A percentile compares a stretch with the other conserved stretches of the same genome.
Evolutionary conservation across 2,329 filamentous ascomycete genomes (phyloP).

Genomic region (Meredithiella fracta): DNA sequence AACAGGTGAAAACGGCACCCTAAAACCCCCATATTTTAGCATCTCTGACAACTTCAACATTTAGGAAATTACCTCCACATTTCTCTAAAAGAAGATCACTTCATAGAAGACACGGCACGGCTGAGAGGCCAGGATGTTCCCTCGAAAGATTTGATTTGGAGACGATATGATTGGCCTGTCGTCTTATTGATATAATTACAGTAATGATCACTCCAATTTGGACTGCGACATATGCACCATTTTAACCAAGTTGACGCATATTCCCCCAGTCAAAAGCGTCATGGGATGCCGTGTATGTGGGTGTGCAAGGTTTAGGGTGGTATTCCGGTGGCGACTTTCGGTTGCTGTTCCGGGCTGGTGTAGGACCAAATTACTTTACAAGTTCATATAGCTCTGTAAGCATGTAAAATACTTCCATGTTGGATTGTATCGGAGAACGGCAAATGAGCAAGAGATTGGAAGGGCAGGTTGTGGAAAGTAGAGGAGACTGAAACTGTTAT

Average conservation of each 20-base stretch:
- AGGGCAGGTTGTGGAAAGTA: too few relatives aligned
- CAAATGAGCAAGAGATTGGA: too few relatives aligned
- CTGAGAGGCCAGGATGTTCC: not conserved
- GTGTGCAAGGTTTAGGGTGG: not conserved
- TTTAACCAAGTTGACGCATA: not conserved
- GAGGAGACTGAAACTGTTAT: too few relatives aligned
- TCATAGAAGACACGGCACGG: not conserved
- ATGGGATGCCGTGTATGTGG: not conserved
- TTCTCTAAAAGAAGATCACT: not conserved
- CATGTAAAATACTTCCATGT: too few relatives aligned
- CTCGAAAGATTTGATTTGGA: not conserved
- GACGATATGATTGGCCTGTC: not conserved
- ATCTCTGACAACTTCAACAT: not conserved
- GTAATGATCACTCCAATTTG: not conserved
- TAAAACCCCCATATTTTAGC: not conserved
- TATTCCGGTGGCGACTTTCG: conserved; percentile 8
- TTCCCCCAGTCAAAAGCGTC: not conserved
- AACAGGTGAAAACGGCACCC: not conserved
- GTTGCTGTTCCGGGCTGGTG: conserved; percentile 7
- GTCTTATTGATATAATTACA: not conserved
- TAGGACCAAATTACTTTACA: not conserved
- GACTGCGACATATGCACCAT: not conserved
- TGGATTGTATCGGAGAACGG: too few relatives aligned
- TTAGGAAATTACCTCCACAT: not conserved
- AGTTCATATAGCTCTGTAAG: not conserved